phyloP scores from a whole-genome alignment of 192 early-diverging fungal genomes.

The Chytriomyces confervae region DNA sequence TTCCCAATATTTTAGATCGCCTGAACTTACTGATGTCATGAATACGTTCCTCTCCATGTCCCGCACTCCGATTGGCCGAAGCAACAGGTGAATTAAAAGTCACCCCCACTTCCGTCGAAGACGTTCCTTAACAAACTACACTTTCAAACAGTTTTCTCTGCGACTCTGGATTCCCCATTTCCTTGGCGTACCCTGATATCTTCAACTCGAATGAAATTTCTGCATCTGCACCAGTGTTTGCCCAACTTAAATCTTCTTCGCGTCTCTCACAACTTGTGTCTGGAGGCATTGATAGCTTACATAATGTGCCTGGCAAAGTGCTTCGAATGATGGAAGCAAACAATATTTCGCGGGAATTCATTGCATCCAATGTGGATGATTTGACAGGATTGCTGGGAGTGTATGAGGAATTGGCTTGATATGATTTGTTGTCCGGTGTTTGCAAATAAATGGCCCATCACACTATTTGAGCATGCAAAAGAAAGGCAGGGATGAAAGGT shows the following conservation, averaged over 20 bases:
- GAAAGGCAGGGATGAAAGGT: too few relatives aligned
- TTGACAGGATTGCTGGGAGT: conserved; percentile 3
- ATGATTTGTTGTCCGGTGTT: too few relatives aligned
- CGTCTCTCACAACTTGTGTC: conserved; percentile 3
- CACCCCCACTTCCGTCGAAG: too few relatives aligned
- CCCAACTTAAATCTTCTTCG: conserved; percentile 2
- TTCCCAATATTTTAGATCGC: neutral
- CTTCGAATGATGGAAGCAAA: conserved; percentile 4
- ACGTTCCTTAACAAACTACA: too few relatives aligned
- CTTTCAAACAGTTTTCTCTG: neutral
- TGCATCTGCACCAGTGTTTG: neutral
- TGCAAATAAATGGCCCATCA: too few relatives aligned
- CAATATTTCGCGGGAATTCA: neutral
- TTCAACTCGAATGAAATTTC: neutral
- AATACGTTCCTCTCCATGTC: conserved; percentile 19
- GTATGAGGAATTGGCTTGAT: conserved; percentile 6
- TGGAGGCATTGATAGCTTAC: neutral
- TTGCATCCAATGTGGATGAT: neutral
- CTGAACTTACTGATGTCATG: neutral
- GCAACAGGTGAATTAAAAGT: conserved; percentile 10
- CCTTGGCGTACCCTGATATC: conserved; percentile 22
- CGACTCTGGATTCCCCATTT: conserved; percentile 13
- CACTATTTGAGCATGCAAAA: too few relatives aligned
- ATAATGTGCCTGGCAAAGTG: conserved; percentile 12
- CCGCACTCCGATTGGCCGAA: conserved; percentile 17